Conservation (phyloP, 2,329 filamentous ascomycete species). For the Colletotrichum sp. region DNA sequence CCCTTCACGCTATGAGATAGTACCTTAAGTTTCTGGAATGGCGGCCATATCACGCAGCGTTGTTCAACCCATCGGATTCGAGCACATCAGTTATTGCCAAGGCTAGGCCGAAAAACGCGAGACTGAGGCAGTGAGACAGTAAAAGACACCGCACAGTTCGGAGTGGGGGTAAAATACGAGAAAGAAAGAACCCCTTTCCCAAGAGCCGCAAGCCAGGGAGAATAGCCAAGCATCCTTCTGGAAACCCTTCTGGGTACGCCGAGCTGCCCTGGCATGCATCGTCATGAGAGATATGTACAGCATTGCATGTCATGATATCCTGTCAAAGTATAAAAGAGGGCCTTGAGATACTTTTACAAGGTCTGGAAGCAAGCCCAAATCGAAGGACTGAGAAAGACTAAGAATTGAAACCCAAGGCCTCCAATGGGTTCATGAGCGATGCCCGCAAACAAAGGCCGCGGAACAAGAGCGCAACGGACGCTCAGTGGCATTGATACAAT, state of each 20-base stretch:
- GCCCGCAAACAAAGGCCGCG: neutral
- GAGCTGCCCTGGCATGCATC: neutral
- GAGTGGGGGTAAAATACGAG: too few species aligned
- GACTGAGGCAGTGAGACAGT: too few species aligned
- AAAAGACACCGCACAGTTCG: too few species aligned
- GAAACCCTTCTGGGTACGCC: neutral
- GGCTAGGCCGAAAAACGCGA: too few species aligned
- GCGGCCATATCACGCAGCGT: too few species aligned
- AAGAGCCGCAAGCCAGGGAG: neutral
- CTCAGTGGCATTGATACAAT: fast-evolving
- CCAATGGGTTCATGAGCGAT: neutral
- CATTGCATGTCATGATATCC: neutral
- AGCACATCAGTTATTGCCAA: too few species aligned
- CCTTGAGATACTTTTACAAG: neutral
- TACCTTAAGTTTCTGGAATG: too few species aligned
- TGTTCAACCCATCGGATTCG: too few species aligned
- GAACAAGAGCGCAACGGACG: fast-evolving
- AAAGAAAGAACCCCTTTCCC: too few species aligned
- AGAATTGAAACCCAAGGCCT: too few species aligned
- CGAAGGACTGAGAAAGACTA: too few species aligned
- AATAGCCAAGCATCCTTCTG: fast-evolving
- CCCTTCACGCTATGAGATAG: fast-evolving
- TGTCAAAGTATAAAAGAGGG: neutral
- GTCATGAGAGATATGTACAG: neutral
- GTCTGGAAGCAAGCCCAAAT: neutral